phyloP scores from a whole-genome alignment of 1,284 basidiomycete species.

The Puccinia triticina region DNA sequence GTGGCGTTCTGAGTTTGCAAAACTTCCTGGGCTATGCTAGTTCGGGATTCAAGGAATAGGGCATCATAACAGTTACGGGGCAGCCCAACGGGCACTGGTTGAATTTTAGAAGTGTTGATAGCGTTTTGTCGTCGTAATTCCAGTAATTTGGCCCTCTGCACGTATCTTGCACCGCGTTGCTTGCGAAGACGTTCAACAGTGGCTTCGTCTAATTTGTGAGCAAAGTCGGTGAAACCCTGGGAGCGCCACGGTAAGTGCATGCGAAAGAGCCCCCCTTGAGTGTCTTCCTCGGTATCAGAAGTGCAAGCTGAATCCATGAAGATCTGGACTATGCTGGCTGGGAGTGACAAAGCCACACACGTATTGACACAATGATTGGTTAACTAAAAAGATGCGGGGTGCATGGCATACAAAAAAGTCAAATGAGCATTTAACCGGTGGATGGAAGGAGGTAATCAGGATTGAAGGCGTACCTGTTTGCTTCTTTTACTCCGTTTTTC shows the following conservation, averaged over 20 bases:
- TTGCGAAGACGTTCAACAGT: not conserved
- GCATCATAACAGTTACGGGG: conserved; percentile 15
- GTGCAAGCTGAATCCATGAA: conserved; percentile 20
- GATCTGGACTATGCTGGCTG: not conserved
- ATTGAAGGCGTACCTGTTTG: not conserved
- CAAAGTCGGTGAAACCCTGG: not conserved
- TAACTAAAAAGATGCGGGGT: not conserved
- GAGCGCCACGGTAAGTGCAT: conserved; percentile 15
- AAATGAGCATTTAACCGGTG: not conserved
- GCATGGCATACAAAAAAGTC: not conserved
- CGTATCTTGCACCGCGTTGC: not conserved
- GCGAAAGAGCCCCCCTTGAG: not conserved
- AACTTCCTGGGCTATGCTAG: not conserved
- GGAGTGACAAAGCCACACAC: not conserved
- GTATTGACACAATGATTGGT: not conserved
- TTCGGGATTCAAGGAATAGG: not conserved
- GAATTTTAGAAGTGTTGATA: not conserved
- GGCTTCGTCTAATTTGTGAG: not conserved
- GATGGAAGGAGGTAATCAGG: not conserved
- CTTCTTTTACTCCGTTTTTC: not conserved
- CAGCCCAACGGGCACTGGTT: not conserved
- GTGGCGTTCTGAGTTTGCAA: not conserved
- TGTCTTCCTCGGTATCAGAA: conserved; percentile 5
- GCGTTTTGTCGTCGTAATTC: not conserved
- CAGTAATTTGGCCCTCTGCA: not conserved